These are phyloP conservation scores for Abeoforma whisleri DNA, from an alignment of 78 protist species.

Conservation along the genomic window DNA sequence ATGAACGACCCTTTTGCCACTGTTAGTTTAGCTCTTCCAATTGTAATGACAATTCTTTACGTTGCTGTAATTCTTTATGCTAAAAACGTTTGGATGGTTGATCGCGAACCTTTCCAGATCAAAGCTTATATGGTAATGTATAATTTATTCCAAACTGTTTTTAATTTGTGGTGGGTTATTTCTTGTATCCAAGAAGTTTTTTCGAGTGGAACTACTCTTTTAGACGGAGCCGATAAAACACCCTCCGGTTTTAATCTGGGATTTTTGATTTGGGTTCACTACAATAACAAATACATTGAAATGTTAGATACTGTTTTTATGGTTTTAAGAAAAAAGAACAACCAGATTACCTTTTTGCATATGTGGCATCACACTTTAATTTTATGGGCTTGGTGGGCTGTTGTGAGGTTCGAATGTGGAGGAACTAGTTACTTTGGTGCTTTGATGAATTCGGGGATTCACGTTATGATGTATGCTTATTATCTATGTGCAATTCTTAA, in stretches of 20 bases:
- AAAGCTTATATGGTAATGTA: slow-evolving; percentile 17
- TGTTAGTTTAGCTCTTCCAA: slow-evolving; percentile 6
- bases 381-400: slow-evolving; percentile 12
- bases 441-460: slow-evolving; percentile 31
- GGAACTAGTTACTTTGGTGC: slow-evolving; percentile 12
- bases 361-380: slow-evolving; percentile 38
- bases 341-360: slow-evolving; percentile 48
- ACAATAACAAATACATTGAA: slow-evolving; percentile 16
- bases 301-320: slow-evolving; percentile 36
- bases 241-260: slow-evolving; percentile 23
- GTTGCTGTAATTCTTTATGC: not conserved
- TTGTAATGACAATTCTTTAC: slow-evolving; percentile 19
- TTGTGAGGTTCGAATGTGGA: not conserved
- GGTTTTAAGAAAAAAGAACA: not conserved
- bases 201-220: not conserved
- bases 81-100: not conserved
- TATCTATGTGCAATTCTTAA: not conserved
- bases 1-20: slow-evolving; percentile 22
- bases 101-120: slow-evolving; percentile 22
- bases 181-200: slow-evolving; percentile 10
- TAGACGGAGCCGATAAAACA: slow-evolving; percentile 4
- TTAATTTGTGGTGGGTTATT: slow-evolving; percentile 5
- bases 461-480: slow-evolving; percentile 42
- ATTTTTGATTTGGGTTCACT: slow-evolving; percentile 26
- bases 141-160: slow-evolving; percentile 5